Evolutionary conservation across 2,329 filamentous ascomycete genomes (phyloP), one percentile per base, ranked within the genome.

Genomic region (Basipetospora chlamydospora): DNA sequence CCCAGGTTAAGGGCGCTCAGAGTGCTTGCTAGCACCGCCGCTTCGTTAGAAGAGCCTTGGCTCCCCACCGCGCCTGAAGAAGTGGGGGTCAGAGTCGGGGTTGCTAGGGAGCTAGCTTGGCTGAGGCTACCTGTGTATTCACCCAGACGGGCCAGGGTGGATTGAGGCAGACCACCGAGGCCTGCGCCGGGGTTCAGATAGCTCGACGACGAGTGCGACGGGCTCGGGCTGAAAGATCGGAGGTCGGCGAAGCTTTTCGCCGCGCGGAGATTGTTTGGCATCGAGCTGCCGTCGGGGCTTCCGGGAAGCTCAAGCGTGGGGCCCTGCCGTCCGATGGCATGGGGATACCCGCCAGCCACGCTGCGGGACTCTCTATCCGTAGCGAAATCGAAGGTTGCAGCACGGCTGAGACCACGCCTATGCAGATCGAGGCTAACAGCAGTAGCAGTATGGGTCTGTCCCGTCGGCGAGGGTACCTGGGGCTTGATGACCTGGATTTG

Each of bases 171-270:
- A 41, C 69, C 72, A 44, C 74, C 73, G 38, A 84, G 52, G 20
- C 57, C 58, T n/a, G 45, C 40, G 9, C 48, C 49, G 3, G 58
- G 52, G 4, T 49, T 58, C 18, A 61, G 56, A 53, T 92, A 94
- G 63, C 85, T 92, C 5, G 84, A 84, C 13, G 84, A 85, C 1
- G 58, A 55, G 10, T 90, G 94, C 3, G 83, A 88, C 5, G 90
- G 88, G 47, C 88, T 96, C 9, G 88, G 88, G 12, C 87, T 95
- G 60, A 92, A 94, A 1, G 87, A 93, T 44, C 88, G 81, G 44
- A 98, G 64, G 53, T 98, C 90, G 25, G 88, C 90, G 54, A 95
- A 95, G 35, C 88, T 96, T 65, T 96, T 96, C 43, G 88, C 90
- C 20, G 84, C 84, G 29, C 90, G 80, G 25, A 98, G 73, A 50